Evolutionary conservation across 106 monocot genomes (phyloP), one percentile per base, ranked within the genome.

Genomic region (Alisma plantagoaquatica): DNA sequence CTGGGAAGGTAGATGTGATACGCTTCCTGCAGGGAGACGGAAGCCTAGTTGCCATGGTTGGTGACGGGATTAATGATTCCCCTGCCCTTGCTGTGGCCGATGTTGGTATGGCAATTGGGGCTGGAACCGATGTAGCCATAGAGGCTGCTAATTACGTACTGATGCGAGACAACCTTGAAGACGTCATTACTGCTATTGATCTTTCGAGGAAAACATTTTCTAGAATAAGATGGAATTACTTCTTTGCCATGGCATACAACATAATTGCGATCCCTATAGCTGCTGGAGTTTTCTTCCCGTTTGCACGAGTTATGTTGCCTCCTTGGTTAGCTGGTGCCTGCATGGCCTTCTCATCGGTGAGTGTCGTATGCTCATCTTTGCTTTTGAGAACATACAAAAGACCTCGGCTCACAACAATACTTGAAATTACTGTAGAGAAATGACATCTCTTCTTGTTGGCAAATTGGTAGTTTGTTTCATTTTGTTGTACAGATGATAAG

Each of bases 1-100:
- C 78, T 1, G 94, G 81, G 35, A 96, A 96, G 51, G 88, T 73
- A 0, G 88, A 88, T 1, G 78, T 71, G 4, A 43, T 96, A 23
- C 77, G 55, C 1, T 70, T 75, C 1, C 65, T 88, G 4, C 94
- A 96, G 51, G 73, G 60, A 18, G 64, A 74, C 7, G 94, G 94
- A 2, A 56, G 67, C 8, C 43, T 74, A 5, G 94, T 96, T 2
- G 94, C 94, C 5, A 96, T 96, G 94, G 84, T 96, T 0, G 94
- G 94, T 1, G 94, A 96, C 16, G 94, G 94, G 26, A 96, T 96
- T 51, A 96, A 96, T 18, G 94, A 96, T 54, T 96, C 94, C 10
- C 94, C 94, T 0, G 94, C 94, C 10, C 73, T 96, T 1, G 94
- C 73, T 2, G 94, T 78, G 1, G 87, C 94, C 0, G 83, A 94